Evolutionary conservation across 352 stramenopile species (phyloP), one percentile per base, ranked within the genome.

Genomic region (Phytopythium sindhum): DNA sequence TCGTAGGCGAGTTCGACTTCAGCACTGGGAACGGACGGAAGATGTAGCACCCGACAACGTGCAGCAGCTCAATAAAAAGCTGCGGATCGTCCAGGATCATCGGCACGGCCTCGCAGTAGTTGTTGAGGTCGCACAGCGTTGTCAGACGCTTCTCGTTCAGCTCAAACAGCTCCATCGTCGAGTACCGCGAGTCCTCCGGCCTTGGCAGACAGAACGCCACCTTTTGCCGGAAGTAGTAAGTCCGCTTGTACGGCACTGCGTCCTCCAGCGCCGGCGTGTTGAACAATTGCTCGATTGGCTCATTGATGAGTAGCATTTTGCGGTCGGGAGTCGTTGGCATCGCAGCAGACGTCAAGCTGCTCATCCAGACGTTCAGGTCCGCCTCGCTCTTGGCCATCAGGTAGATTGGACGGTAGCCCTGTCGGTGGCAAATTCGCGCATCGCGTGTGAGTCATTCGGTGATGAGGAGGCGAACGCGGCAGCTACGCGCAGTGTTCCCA

Each of bases 301-400:
- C 78, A 5, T 70, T 63, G 26, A 91, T 70, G 21, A 89, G 66
- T 39, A 93, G 68, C 83, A 88, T 87, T 55, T 83, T 84, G 29
- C 83, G 72, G 62, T 93, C 84, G 0, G 75, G 53, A 11, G 83
- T 89, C 53, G 83, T 90, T 4, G 86, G 73, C 76, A 95, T 90
- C 15, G 84, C 84, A 9, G 84, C 86, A 1, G 84, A 93, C 57
- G 84, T 93, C 68, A 95, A 78, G 31, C 77, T 90, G 65, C 78
- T 93, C 84, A 95, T 93, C 86, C 86, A 95, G 4, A 90, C 75
- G 60, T 83, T 90, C 26, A 93, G 63, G 59, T 93, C 86, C 5
- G 84, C 78, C 51, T 93, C 86, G 56, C 80, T 93, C 66, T 95
- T 95, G 19, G 86, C 86, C 84, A 95, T 93, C 58, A 95, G 61